Conservation (phyloP, 192 early-diverging fungal species). For the Chytriomyces hyalinus region DNA sequence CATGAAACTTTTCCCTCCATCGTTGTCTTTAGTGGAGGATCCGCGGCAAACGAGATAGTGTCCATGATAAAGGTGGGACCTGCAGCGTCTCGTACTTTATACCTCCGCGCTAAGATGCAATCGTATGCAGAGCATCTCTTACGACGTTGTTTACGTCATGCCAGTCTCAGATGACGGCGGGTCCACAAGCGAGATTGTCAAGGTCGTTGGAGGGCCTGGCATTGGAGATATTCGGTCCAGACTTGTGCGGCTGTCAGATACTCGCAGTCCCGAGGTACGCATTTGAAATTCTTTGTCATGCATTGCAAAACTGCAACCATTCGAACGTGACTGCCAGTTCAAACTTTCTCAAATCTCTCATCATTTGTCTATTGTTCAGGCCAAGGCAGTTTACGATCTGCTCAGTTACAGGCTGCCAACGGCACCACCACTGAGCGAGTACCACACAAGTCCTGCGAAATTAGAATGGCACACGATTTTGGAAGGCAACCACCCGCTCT, state of each 20-base stretch:
- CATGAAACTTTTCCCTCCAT: constrained; percentile 41
- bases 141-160: constrained; percentile 67
- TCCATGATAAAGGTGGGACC: constrained; percentile 53
- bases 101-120: neutral
- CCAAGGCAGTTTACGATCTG: constrained; percentile 68
- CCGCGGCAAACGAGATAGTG: constrained; percentile 73
- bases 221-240: constrained; percentile 77
- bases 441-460: constrained; percentile 49
- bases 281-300: neutral
- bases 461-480: constrained; percentile 75
- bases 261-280: constrained; percentile 51
- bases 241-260: constrained; percentile 68
- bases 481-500: constrained; percentile 67
- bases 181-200: constrained; percentile 64
- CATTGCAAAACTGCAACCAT: neutral
- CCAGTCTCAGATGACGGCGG: constrained; percentile 73
- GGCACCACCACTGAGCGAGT: constrained; percentile 50
- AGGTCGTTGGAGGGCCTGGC: constrained; percentile 74
- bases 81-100: neutral
- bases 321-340: neutral
- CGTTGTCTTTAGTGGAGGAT: constrained; percentile 77
- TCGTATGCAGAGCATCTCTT: constrained; percentile 50
- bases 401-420: constrained; percentile 71
- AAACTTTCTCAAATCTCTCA: neutral
- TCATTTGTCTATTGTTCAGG: constrained; percentile 32